These are phyloP conservation scores for Rhododendron ovatum DNA, from an alignment of 148 eudicot species.

Conservation along the genomic window DNA sequence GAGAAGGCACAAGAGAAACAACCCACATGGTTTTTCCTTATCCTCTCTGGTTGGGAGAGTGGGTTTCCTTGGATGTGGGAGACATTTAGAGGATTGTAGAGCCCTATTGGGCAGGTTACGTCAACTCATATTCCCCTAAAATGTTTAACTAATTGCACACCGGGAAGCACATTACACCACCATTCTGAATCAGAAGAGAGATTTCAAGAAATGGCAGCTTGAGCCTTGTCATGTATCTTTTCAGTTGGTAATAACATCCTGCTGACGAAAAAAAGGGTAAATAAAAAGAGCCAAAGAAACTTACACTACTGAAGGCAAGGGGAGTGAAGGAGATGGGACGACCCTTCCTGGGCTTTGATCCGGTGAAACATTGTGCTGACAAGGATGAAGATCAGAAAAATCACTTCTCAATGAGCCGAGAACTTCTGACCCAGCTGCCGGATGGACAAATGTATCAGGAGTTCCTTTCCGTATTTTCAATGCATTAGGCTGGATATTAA, in stretches of 20 bases:
- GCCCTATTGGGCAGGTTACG: not conserved
- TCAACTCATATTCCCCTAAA: not conserved
- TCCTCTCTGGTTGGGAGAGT: not conserved
- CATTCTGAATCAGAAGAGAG: not conserved
- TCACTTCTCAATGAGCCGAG: constrained; percentile 22
- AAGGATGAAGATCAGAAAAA: constrained; percentile 25
- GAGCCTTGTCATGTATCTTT: not conserved
- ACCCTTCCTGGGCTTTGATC: constrained; percentile 18
- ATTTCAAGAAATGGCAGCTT: not conserved
- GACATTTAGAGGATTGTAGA: not conserved
- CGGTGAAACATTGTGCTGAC: constrained; percentile 15
- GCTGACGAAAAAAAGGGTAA: not conserved
- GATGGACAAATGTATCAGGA: constrained; percentile 16
- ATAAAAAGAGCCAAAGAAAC: not conserved
- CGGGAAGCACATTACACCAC: not conserved
- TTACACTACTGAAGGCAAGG: constrained; percentile 8
- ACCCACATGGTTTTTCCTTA: not conserved
- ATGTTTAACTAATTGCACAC: not conserved
- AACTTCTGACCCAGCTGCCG: constrained; percentile 16
- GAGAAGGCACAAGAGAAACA: not conserved
- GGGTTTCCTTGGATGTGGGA: not conserved
- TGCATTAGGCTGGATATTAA: constrained; percentile 18
- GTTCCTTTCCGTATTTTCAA: constrained; percentile 16
- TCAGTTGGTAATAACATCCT: not conserved
- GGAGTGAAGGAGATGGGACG: constrained; percentile 19